phyloP scores from a whole-genome alignment of 2,329 filamentous ascomycete species.

The Xylaria digitata region DNA sequence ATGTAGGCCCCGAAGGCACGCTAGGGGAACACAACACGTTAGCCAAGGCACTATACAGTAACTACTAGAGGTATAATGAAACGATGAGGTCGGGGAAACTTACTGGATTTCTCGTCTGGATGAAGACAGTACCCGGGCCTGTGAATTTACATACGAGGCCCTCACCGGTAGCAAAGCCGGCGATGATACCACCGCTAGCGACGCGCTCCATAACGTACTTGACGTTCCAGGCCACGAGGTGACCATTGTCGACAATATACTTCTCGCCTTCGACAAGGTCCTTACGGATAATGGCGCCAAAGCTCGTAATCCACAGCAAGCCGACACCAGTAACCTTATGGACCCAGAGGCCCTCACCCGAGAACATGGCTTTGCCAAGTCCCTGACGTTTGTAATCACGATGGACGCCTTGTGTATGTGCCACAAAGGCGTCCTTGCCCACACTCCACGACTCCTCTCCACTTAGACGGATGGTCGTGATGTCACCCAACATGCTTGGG shows the following conservation, averaged over 20 bases:
- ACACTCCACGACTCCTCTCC: slow-evolving; percentile 84
- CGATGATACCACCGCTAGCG: slow-evolving; percentile 91
- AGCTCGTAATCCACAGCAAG: slow-evolving; percentile 88
- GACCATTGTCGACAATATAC: slow-evolving; percentile 93
- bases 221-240: slow-evolving; percentile 96
- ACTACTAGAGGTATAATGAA: background rate
- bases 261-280: slow-evolving; percentile 81
- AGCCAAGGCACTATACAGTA: slow-evolving; percentile 13
- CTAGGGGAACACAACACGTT: slow-evolving; percentile 49
- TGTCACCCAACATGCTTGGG: slow-evolving; percentile 83
- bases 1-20: slow-evolving; percentile 65
- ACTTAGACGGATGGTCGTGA: slow-evolving; percentile 79
- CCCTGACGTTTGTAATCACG: slow-evolving; percentile 90
- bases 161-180: slow-evolving; percentile 82
- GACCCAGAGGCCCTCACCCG: slow-evolving; percentile 90
- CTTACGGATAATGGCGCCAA: slow-evolving; percentile 94
- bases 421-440: slow-evolving; percentile 87
- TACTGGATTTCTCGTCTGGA: slow-evolving; percentile 90
- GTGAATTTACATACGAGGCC: slow-evolving; percentile 95
- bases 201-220: slow-evolving; percentile 93
- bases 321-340: slow-evolving; percentile 87
- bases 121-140: slow-evolving; percentile 88
- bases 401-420: slow-evolving; percentile 84
- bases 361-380: slow-evolving; percentile 91
- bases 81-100: slow-evolving; percentile 47